Conservation (phyloP, 306 rosid species). For the Cicer yamashitae region DNA sequence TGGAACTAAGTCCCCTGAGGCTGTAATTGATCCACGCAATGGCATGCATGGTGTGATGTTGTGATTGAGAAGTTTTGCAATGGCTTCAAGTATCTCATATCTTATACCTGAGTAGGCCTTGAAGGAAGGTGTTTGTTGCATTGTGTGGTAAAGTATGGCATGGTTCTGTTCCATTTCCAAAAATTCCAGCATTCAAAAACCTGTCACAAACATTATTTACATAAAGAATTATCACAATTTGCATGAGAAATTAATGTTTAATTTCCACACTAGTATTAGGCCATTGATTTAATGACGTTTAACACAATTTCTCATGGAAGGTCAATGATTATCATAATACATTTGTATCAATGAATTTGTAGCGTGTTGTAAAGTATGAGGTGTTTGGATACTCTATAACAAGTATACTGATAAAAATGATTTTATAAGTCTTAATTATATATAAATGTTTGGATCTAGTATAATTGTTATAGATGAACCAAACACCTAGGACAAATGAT, state of each 20-base stretch:
- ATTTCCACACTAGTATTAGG: no score
- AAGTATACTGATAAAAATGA: no score
- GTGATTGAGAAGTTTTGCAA: conserved; percentile 51
- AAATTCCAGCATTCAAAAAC: conserved; percentile 50
- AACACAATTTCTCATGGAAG: no score
- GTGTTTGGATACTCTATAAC: no score
- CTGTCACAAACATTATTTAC: conserved; percentile 20
- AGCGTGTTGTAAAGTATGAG: no score
- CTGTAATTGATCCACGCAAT: conserved; percentile 55
- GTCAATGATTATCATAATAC: no score
- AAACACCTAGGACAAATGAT: no score
- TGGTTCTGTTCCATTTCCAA: conserved; percentile 35
- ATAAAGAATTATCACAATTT: not conserved
- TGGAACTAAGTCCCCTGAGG: conserved; percentile 60
- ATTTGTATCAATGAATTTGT: no score
- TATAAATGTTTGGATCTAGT: no score
- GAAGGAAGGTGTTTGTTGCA: conserved; percentile 54
- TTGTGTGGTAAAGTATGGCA: conserved; percentile 47
- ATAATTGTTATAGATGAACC: no score
- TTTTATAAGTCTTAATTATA: no score
- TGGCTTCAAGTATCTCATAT: conserved; percentile 55
- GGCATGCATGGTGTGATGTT: conserved; percentile 57
- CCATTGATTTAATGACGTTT: no score
- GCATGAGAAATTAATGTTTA: not conserved
- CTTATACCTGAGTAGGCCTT: conserved; percentile 59